Evolutionary conservation across 305 asterid genomes (phyloP), one percentile per base, ranked within the genome.

Genomic region (Petunia hybrid): DNA sequence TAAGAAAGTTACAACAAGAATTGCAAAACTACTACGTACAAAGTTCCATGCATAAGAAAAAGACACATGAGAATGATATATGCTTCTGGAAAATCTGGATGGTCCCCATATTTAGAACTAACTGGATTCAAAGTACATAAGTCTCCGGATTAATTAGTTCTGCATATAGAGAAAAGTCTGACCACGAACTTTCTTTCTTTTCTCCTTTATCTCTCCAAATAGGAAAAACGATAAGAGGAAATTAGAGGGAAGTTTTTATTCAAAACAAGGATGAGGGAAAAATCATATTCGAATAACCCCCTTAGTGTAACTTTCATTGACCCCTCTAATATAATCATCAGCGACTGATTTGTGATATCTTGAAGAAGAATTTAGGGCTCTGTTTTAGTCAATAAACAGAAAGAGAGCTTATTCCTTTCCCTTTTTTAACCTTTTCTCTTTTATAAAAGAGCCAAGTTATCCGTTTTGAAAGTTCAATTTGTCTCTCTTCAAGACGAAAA

Each of bases 311-410:
- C 31, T 70, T 46, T 10, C 77, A 16, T 42, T 3, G 9, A 45
- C 10, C 76, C 76, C 31, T 48, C 61, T 22, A 70, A 46, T 70
- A 45, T 31, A 73, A 73, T 73, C 62, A 73, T 35, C 45, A 4
- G 42, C 22, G 35, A 35, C 48, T 73, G 45, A 73, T 73, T 48
- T 73, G 53, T 51, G 62, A 48, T 31, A 71, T 48, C 35, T 73
- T 73, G 78, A 73, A 51, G 35, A 35, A 73, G 62, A 73, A 73
- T 73, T 69, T 45, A 43, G 59, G 59, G 76, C 1, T 69, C 57
- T 45, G 0, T 6, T 71, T 13, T 12, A 71, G 62, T 35, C 8
- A 71, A 48, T 3, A 10, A 73, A 73, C 14, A 48, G 8, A 48
- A 73, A 51, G 45, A 51, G 1, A 73, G 31, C 36, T 73, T 13